Conservation (phyloP, 2,329 filamentous ascomycete species). For the Ciborinia camelliae region DNA sequence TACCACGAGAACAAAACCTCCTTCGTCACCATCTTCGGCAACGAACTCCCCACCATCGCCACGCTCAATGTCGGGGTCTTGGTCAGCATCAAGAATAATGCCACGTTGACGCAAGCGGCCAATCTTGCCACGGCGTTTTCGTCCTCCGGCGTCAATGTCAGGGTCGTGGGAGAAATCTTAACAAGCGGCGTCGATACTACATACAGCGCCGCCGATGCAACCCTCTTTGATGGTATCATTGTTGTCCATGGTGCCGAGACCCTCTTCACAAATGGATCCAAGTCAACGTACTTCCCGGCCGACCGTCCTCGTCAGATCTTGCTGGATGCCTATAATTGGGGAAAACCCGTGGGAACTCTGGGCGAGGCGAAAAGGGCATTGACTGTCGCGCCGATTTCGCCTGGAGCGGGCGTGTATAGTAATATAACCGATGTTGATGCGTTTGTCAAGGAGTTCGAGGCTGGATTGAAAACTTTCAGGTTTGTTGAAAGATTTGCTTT, state of each 20-base stretch:
- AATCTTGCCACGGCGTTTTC: slow-evolving; percentile 49
- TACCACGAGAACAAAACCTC: slow-evolving; percentile 67
- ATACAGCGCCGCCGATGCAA: slow-evolving; percentile 63
- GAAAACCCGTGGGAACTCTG: slow-evolving; percentile 58
- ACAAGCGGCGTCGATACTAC: slow-evolving; percentile 55
- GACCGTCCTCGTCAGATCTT: slow-evolving; percentile 63
- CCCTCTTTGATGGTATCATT: slow-evolving; percentile 60
- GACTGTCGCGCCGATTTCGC: background rate
- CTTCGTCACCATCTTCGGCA: slow-evolving; percentile 57
- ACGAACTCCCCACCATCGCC: slow-evolving; percentile 56
- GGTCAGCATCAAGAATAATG: slow-evolving; percentile 29
- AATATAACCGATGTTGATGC: background rate
- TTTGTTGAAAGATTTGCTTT: slow-evolving; percentile 62
- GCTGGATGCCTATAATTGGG: slow-evolving; percentile 61
- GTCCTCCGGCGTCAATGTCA: slow-evolving; percentile 51
- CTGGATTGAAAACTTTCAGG: slow-evolving; percentile 61
- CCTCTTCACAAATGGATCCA: slow-evolving; percentile 47
- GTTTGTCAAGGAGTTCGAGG: slow-evolving; percentile 48
- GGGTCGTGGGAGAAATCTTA: slow-evolving; percentile 60
- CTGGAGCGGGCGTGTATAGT: background rate
- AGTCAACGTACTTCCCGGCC: slow-evolving; percentile 58
- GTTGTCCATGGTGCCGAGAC: slow-evolving; percentile 51
- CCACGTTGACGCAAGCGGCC: slow-evolving; percentile 47
- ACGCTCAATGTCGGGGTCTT: slow-evolving; percentile 64
- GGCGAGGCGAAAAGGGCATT: background rate